These are phyloP conservation scores for Linnemannia schmuckeri DNA, from an alignment of 192 early-diverging fungal species.

Conservation along the genomic window DNA sequence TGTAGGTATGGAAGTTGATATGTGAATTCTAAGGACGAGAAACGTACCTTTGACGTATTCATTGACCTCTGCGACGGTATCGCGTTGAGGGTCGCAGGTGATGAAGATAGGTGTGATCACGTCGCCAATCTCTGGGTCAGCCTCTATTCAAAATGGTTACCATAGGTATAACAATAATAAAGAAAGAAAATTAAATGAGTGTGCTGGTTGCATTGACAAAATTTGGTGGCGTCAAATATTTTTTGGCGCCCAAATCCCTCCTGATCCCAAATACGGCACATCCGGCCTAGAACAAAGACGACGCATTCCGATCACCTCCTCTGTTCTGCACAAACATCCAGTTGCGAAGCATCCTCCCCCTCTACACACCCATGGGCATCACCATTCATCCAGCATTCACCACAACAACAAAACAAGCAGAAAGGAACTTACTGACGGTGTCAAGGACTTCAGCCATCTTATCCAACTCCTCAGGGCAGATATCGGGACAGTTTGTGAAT, in stretches of 20 bases:
- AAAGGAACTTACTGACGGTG: conserved; percentile 66
- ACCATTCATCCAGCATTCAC: neutral
- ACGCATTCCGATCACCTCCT: neutral
- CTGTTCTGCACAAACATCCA: neutral
- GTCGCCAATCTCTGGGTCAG: conserved; percentile 61
- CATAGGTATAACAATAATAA: neutral
- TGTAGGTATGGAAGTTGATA: neutral
- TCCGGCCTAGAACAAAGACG: neutral
- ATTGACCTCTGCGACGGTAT: conserved; percentile 84
- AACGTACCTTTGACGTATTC: conserved; percentile 70
- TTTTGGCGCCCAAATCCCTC: neutral
- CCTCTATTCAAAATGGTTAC: conserved; percentile 43
- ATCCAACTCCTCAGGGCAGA: conserved; percentile 98
- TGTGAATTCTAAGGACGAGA: no score
- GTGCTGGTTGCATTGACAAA: neutral
- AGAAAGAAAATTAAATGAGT: neutral
- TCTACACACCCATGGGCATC: neutral
- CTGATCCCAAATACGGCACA: neutral
- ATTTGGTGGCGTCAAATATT: neutral
- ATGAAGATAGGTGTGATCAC: conserved; percentile 92
- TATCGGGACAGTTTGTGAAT: conserved; percentile 99
- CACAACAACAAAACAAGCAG: neutral
- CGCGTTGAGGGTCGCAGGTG: conserved; percentile 96
- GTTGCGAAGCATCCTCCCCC: neutral
- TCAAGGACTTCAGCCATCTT: conserved; percentile 95